These are phyloP conservation scores for Clavispora asparagi DNA, from an alignment of 805 yeast genomes.

Conservation along the genomic window DNA sequence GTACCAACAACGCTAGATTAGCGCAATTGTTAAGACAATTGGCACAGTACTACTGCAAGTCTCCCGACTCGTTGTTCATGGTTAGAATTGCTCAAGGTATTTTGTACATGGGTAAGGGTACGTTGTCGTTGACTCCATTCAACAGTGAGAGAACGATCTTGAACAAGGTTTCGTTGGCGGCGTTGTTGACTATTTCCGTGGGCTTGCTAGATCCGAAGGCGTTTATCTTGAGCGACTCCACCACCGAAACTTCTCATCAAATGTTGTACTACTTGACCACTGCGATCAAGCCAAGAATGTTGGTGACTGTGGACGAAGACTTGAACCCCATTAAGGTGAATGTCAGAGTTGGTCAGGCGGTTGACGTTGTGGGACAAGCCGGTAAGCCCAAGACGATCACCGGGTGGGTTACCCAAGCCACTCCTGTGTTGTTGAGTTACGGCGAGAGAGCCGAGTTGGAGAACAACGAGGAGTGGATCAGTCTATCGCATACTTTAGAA, in stretches of 20 bases:
- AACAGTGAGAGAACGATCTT: conserved; percentile 82
- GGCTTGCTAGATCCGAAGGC: conserved; percentile 81
- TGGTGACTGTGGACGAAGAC: conserved; percentile 87
- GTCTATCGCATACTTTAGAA: conserved; percentile 77
- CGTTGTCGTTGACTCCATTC: conserved; percentile 83
- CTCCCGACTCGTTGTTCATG: conserved; percentile 84
- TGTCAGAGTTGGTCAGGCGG: conserved; percentile 98
- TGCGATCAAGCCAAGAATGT: conserved; percentile 88
- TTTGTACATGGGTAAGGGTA: conserved; percentile 94
- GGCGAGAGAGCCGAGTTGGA: conserved; percentile 98
- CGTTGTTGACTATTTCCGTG: conserved; percentile 77
- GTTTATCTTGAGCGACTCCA: conserved; percentile 66
- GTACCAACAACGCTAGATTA: conserved; percentile 96
- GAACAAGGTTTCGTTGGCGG: conserved; percentile 86
- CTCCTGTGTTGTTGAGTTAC: conserved; percentile 88
- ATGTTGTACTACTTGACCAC: conserved; percentile 81
- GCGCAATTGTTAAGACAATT: conserved; percentile 94
- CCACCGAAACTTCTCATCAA: conserved; percentile 53
- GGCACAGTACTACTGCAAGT: conserved; percentile 88
- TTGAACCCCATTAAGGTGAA: conserved; percentile 90
- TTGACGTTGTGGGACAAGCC: conserved; percentile 97
- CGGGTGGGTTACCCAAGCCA: conserved; percentile 98
- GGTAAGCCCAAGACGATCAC: conserved; percentile 98
- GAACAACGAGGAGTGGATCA: conserved; percentile 78
- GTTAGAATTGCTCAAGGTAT: conserved; percentile 94